These are phyloP conservation scores for Talaromyces sp. DNA, from an alignment of 2,329 filamentous ascomycete genomes.

Conservation along the genomic window DNA sequence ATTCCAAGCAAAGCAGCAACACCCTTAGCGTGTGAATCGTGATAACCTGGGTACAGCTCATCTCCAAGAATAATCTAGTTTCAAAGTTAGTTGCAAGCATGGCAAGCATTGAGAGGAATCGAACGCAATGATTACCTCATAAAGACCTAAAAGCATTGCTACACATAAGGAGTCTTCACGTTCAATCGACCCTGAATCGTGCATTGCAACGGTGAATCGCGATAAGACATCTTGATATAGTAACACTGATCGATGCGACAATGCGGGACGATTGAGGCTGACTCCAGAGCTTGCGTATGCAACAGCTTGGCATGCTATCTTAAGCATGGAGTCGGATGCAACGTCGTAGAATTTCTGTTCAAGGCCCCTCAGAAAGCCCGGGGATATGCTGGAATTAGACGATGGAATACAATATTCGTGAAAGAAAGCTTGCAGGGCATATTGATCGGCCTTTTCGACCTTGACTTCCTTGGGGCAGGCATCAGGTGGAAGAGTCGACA, in stretches of 20 bases:
- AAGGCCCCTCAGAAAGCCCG: slow-evolving; percentile 1
- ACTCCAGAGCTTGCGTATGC: slow-evolving; percentile 2
- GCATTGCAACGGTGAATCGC: not conserved
- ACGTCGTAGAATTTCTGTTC: not conserved
- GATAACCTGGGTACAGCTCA: not conserved
- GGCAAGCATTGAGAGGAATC: not conserved
- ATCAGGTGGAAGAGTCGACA: not conserved
- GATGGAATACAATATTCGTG: slow-evolving; percentile 7
- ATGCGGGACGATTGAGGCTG: not conserved
- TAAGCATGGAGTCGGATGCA: not conserved
- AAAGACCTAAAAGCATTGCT: slow-evolving; percentile 13
- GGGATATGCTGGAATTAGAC: not conserved
- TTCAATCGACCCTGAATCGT: not conserved
- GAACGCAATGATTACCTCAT: not conserved
- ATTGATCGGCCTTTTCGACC: not conserved
- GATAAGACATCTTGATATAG: not conserved
- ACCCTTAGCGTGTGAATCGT: slow-evolving; percentile 5
- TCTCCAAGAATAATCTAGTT: slow-evolving; percentile 6
- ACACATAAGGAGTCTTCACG: slow-evolving; percentile 4
- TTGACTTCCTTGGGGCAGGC: slow-evolving; percentile 5
- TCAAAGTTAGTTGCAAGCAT: not conserved
- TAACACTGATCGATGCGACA: not conserved
- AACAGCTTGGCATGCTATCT: not conserved
- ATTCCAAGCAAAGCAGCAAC: slow-evolving; percentile 8
- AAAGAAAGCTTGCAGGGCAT: slow-evolving; percentile 8